Evolutionary conservation across 371 early-diverging fungal genomes (phyloP), one percentile per base, ranked within the genome.

Genomic region (Blyttiomyces sp.): DNA sequence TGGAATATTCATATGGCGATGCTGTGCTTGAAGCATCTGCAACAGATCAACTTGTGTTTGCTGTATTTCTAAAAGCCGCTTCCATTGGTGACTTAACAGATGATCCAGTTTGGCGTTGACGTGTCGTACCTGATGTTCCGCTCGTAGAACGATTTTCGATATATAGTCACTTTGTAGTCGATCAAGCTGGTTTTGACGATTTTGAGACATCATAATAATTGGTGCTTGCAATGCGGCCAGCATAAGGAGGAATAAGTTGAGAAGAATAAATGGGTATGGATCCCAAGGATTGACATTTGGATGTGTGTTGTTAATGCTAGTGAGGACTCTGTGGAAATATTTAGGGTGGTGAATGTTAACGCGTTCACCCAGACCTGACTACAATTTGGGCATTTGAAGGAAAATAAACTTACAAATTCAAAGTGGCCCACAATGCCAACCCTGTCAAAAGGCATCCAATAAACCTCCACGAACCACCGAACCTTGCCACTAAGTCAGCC

Each of bases 131-230:
- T 70, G 69, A 50, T 73, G 61, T 54, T 76, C 77, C 36, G 66
- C 61, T 4, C 77, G 64, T 7, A 76, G 59, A n/a, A 64, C 66
- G 23, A 65, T 62, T 32, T 51, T 58, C 19, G 68, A 52, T 24
- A 76, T 59, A 59, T 63, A 76, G 59, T 67, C 63, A 48, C 39
- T 67, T 52, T 76, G 69, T 6, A 55, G 6, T 0, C 68, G n/a
- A 48, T 76, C 77, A 16, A 66, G 21, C 31, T 59, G 72, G 13
- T 65, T 21, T 58, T 73, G 74, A 0, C 77, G 45, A 48, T 76
- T 76, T 52, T 76, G 77, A 4, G 74, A 71, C 77, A 76, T 76
- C 77, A 76, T 76, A 57, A 76, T 76, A 54, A 76, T 49, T 17
- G 77, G 77, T 5, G 74, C 77, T 55, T 76, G 77, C 23, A 68